These are phyloP conservation scores for Eucalyptus grandis DNA, from an alignment of 345 rosid species.

Conservation along the genomic window DNA sequence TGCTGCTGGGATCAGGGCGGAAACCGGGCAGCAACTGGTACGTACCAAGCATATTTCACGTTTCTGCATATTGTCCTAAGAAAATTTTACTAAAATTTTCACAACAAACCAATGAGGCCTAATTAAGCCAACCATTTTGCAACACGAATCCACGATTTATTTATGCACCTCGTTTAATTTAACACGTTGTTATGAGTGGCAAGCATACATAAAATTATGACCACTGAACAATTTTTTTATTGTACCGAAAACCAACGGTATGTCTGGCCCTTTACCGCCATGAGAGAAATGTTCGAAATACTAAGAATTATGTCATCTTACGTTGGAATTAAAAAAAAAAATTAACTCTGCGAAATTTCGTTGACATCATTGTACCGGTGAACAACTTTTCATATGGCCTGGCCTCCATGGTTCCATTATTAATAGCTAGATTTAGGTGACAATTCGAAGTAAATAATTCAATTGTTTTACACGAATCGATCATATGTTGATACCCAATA, in stretches of 20 bases:
- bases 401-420: neutral
- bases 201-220: neutral
- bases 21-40: constrained; percentile 20
- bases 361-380: neutral
- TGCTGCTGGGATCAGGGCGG: constrained; percentile 39
- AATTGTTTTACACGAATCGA: neutral
- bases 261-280: neutral
- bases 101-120: neutral
- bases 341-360: neutral
- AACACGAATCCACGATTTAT: neutral
- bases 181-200: neutral
- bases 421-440: neutral
- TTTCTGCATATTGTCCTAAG: neutral
- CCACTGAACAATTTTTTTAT: neutral
- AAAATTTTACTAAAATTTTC: neutral
- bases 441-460: neutral
- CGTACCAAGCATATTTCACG: neutral
- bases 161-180: neutral
- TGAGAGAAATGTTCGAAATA: neutral
- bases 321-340: neutral
- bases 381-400: neutral
- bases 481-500: neutral
- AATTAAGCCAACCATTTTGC: neutral
- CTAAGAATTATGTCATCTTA: neutral
- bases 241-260: neutral